These are phyloP conservation scores for Kwoniella europaea DNA, from an alignment of 768 basidiomycete species.

Conservation along the genomic window DNA sequence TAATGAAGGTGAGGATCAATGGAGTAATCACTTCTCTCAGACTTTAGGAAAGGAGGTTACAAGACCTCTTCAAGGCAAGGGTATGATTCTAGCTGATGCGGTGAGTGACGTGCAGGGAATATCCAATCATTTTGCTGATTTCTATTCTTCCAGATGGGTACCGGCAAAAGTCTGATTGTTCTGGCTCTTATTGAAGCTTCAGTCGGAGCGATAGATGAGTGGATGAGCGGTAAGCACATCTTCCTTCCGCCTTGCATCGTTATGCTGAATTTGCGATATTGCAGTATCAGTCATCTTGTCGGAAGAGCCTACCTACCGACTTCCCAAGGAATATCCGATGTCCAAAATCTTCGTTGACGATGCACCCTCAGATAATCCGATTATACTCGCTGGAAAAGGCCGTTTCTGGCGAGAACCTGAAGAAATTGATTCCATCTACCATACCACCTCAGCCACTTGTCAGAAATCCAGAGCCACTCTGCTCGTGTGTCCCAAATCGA, in stretches of 20 bases:
- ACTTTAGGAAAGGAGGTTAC: background rate
- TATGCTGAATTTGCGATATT: background rate
- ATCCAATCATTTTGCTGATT: background rate
- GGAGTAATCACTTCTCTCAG: conserved; percentile 1
- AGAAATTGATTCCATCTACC: background rate
- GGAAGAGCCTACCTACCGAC: conserved; percentile 2
- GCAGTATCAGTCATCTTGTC: background rate
- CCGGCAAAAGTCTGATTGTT: conserved; percentile 1
- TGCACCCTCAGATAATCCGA: background rate
- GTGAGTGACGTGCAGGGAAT: background rate
- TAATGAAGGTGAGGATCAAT: background rate
- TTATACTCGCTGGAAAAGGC: background rate
- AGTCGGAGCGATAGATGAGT: background rate
- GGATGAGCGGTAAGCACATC: background rate
- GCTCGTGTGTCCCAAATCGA: conserved; percentile 14
- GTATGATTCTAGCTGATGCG: conserved; percentile 15
- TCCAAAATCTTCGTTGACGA: conserved; percentile 2
- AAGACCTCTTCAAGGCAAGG: conserved; percentile 12
- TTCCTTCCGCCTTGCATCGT: background rate
- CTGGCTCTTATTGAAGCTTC: conserved; percentile 17
- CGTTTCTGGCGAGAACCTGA: background rate
- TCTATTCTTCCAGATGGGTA: conserved; percentile 10
- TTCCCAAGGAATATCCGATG: conserved; percentile 3
- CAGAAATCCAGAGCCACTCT: conserved; percentile 4
- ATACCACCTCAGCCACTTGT: background rate